Percentiles rank a stretch among this genome's conserved stretches.
These are phyloP conservation scores for Camelina hispida DNA, from an alignment of 345 rosid species.

Conservation along the genomic window DNA sequence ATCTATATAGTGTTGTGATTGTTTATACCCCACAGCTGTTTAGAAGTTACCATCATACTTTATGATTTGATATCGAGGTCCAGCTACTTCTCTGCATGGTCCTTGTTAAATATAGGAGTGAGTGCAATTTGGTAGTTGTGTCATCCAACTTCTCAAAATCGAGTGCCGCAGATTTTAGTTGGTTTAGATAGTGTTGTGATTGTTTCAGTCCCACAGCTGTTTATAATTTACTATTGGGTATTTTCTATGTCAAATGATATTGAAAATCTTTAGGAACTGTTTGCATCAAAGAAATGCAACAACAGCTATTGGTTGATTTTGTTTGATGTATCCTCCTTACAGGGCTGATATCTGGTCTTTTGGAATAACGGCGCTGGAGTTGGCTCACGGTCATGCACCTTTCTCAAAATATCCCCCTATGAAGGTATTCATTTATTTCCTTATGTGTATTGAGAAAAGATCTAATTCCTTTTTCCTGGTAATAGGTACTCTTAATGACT, in stretches of 20 bases:
- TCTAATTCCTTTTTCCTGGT: slow-evolving; percentile 40
- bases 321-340: slow-evolving; percentile 42
- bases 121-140: neutral
- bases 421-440: slow-evolving; percentile 64
- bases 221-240: neutral
- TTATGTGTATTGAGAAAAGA: slow-evolving; percentile 15
- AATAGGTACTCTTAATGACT: slow-evolving; percentile 93
- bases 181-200: slow-evolving; percentile 6
- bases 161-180: slow-evolving; percentile 6
- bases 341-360: slow-evolving; percentile 99
- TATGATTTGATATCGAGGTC: slow-evolving; percentile 10
- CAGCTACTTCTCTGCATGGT: slow-evolving; percentile 22
- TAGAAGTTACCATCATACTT: slow-evolving; percentile 30
- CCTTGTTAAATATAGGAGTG: neutral
- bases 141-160: neutral
- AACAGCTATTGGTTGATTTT: slow-evolving; percentile 40
- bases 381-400: slow-evolving; percentile 99
- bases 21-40: neutral
- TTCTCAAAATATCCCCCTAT: slow-evolving; percentile 98
- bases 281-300: slow-evolving; percentile 30
- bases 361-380: slow-evolving; percentile 95
- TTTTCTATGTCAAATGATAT: neutral
- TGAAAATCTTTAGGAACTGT: neutral
- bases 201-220: neutral
- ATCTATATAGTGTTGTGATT: slow-evolving; percentile 12